Evolutionary conservation across 108 stramenopile species (phyloP), one percentile per base, ranked within the genome.

Genomic region (Skeletonema costatum): DNA sequence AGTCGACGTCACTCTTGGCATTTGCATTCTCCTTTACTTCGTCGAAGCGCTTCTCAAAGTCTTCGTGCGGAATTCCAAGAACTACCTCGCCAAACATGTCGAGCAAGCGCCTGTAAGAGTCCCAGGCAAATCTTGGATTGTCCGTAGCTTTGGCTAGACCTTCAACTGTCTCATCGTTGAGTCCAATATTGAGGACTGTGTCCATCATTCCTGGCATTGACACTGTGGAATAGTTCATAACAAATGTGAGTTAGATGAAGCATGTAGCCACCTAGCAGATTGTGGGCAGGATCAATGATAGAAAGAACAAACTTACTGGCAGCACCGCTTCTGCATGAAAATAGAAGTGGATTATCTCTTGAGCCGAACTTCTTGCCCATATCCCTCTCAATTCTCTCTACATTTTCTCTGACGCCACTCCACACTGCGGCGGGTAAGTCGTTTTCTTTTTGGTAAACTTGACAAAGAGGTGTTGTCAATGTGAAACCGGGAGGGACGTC

Each of bases 71-170:
- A 30, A 92, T 88, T 8, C 87, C 89, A 46, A 90, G 75, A 31
- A 95, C 93, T 12, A 93, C 89, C 68, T 93, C 89, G 8, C 91
- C 91, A 80, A 88, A 95, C 96, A 96, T 96, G 65, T 94, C 87
- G 32, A 96, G 75, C 32, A 96, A 85, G 11, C 96, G 91, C 63
- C 91, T 87, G 70, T 91, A 92, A 39, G 87, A 75, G 74, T 96
- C 96, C 80, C 83, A 92, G 4, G 92, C 96, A 64, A 90, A 96
- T 29, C 91, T 74, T n/a, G 69, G 68, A 60, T 95, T 94, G 66
- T 81, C 82, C 19, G 85, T 88, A 17, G 89, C 87, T 74, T 87
- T 81, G 62, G 90, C 90, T 62, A 90, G 77, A 6, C 87, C 90
- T 53, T 91, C 77, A 53, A 90, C 92, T 29, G 89, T 90, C 9